Evolutionary conservation across 2,329 filamentous ascomycete species (phyloP).

Genomic region (Alternaria sp.): DNA sequence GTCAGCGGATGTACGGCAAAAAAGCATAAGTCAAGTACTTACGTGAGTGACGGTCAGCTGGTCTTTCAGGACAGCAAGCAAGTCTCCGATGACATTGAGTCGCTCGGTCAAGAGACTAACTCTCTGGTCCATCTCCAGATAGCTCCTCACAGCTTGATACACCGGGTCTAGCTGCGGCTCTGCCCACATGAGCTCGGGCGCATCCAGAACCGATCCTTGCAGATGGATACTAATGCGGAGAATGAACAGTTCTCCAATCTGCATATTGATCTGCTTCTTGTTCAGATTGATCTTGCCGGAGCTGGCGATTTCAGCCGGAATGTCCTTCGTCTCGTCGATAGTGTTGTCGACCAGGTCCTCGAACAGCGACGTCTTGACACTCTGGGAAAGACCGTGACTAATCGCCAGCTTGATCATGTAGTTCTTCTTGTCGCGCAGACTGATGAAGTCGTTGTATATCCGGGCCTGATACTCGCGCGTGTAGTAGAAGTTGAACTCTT

Average conservation of each 20-base stretch:
- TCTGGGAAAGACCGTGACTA: constrained; percentile 92
- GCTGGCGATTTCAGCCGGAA: constrained; percentile 88
- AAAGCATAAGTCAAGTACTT: constrained; percentile 14
- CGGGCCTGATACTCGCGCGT: constrained; percentile 96
- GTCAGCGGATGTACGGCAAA: constrained; percentile 7
- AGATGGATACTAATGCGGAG: constrained; percentile 97
- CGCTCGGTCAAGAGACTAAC: constrained; percentile 88
- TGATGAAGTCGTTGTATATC: constrained; percentile 99
- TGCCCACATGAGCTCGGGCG: constrained; percentile 97
- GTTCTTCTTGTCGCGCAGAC: constrained; percentile 87
- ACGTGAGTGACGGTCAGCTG: constrained; percentile 82
- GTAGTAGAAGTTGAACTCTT: constrained; percentile 99
- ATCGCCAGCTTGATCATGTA: constrained; percentile 99
- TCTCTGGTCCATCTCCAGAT: constrained; percentile 97
- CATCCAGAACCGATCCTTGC: constrained; percentile 94
- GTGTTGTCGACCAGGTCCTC: constrained; percentile 95
- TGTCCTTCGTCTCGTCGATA: constrained; percentile 89
- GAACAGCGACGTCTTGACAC: constrained; percentile 96
- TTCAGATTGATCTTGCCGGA: constrained; percentile 92
- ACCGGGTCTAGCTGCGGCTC: constrained; percentile 96
- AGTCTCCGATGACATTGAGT: constrained; percentile 89
- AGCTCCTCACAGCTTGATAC: constrained; percentile 92
- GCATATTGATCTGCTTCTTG: constrained; percentile 95
- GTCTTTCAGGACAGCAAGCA: constrained; percentile 92
- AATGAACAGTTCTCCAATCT: constrained; percentile 98